These are phyloP conservation scores for Lanmaoa rubissima DNA, from an alignment of 768 basidiomycete species.

Conservation along the genomic window DNA sequence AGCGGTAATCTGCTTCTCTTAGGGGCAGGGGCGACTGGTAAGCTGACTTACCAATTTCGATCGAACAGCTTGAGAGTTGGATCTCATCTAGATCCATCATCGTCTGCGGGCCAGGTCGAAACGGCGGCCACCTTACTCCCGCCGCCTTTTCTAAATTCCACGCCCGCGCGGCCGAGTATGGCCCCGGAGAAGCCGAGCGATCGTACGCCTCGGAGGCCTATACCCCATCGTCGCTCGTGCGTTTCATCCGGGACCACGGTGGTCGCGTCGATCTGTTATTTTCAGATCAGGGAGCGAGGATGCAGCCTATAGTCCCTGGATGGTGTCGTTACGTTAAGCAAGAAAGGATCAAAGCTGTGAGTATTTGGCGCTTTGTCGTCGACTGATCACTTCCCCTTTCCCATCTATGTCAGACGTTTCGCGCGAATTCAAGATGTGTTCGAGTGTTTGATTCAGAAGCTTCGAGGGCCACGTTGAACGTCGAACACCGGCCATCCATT, in stretches of 20 bases:
- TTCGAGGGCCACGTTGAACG: too few relatives aligned
- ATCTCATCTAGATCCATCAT: background rate
- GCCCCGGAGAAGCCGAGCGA: conserved; percentile 53
- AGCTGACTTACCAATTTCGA: background rate
- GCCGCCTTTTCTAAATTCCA: conserved; percentile 46
- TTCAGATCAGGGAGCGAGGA: conserved; percentile 44
- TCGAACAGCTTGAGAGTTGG: background rate
- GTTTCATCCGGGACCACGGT: conserved; percentile 45
- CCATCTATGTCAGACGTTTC: conserved; percentile 21
- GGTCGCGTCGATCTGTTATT: conserved; percentile 51
- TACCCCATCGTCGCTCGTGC: conserved; percentile 47
- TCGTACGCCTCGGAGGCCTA: conserved; percentile 56
- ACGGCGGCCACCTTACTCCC: conserved; percentile 74
- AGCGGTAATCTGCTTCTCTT: background rate
- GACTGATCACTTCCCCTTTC: background rate
- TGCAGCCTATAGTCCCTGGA: conserved; percentile 51
- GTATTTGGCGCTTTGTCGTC: conserved; percentile 1
- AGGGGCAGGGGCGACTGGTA: conserved; percentile 81
- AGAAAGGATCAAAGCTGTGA: conserved; percentile 50
- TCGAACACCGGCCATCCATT: too few relatives aligned
- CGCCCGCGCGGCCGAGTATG: conserved; percentile 38
- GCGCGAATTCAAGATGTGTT: conserved; percentile 30
- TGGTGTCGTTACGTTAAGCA: conserved; percentile 44
- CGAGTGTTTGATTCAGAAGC: too few relatives aligned
- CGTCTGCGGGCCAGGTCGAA: conserved; percentile 49